Percentiles rank a stretch among this genome's conserved stretches.
Conservation (phyloP, 1,284 basidiomycete genomes). For the Hortiboletus rubellus region DNA sequence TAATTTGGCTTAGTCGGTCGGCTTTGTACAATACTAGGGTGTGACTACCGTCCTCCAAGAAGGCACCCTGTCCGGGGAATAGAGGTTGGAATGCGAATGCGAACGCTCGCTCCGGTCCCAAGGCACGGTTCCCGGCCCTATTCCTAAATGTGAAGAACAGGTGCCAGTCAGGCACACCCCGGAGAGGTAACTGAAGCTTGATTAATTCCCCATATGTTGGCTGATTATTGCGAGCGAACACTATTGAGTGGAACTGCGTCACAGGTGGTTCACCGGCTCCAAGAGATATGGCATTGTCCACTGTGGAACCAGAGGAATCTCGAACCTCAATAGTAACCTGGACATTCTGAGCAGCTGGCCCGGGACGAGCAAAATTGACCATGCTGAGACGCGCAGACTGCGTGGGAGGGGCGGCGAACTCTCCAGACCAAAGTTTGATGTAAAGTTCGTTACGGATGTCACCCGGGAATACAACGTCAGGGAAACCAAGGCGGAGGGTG, state of each 20-base stretch:
- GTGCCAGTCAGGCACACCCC: constrained; percentile 79
- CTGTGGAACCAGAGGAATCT: constrained; percentile 67
- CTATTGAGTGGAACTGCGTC: constrained; percentile 85
- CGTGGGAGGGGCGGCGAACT: constrained; percentile 63
- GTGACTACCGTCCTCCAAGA: constrained; percentile 91
- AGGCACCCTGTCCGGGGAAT: constrained; percentile 75
- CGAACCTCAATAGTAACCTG: constrained; percentile 92
- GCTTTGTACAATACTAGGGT: constrained; percentile 80
- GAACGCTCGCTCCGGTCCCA: constrained; percentile 73
- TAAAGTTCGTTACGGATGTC: constrained; percentile 94
- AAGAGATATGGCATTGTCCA: constrained; percentile 77
- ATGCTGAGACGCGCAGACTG: constrained; percentile 58
- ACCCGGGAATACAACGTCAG: constrained; percentile 94
- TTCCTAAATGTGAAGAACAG: constrained; percentile 94
- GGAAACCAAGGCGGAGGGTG: constrained; percentile 91
- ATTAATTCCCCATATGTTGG: constrained; percentile 94
- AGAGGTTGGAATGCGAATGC: constrained; percentile 93
- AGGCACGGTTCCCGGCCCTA: constrained; percentile 57
- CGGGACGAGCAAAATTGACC: constrained; percentile 58
- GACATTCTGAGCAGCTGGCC: constrained; percentile 65
- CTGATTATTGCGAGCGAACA: constrained; percentile 82
- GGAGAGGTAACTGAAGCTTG: constrained; percentile 78
- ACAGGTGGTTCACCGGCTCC: constrained; percentile 85
- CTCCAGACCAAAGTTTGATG: constrained; percentile 90
- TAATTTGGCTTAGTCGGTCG: constrained; percentile 63